A percentile compares a stretch with the other conserved stretches of the same genome.
Conservation (phyloP, 2,329 filamentous ascomycete species). For the Esteya vermicola region DNA sequence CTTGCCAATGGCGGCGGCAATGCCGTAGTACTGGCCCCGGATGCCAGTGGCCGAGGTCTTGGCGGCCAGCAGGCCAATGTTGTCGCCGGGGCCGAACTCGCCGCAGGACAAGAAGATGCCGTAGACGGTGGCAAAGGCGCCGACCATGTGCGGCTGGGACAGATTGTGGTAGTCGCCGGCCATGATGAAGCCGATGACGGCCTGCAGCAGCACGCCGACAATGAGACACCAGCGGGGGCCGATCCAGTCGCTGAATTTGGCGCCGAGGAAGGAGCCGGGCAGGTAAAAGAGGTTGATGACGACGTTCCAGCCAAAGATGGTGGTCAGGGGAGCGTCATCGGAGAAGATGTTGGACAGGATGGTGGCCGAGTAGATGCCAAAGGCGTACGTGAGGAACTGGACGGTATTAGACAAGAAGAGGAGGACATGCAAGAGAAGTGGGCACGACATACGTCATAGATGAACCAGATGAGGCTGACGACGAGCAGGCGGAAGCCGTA, state of each 20-base stretch:
- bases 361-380: constrained; percentile 68
- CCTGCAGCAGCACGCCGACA: constrained; percentile 57
- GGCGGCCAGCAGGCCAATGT: constrained; percentile 74
- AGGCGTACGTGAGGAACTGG: constrained; percentile 64
- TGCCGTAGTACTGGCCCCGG: constrained; percentile 61
- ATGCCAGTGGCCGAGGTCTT: constrained; percentile 83
- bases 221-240: constrained; percentile 65
- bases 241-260: constrained; percentile 62
- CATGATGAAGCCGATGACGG: constrained; percentile 78
- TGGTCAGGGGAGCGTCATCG: constrained; percentile 48
- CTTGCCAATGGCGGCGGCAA: constrained; percentile 61
- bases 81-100: constrained; percentile 77
- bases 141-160: constrained; percentile 52
- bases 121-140: constrained; percentile 65
- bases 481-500: constrained; percentile 61
- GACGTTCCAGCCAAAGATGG: constrained; percentile 75
- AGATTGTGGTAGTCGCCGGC: constrained; percentile 61
- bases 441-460: constrained; percentile 45
- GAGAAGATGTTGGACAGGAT: constrained; percentile 57
- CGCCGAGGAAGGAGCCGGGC: constrained; percentile 66
- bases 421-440: neutral
- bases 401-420: neutral
- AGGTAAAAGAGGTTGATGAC: constrained; percentile 83
- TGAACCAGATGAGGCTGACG: constrained; percentile 69
- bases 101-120: constrained; percentile 65